Conservation (phyloP, 2,329 filamentous ascomycete genomes). For the Acarospora socialis region DNA sequence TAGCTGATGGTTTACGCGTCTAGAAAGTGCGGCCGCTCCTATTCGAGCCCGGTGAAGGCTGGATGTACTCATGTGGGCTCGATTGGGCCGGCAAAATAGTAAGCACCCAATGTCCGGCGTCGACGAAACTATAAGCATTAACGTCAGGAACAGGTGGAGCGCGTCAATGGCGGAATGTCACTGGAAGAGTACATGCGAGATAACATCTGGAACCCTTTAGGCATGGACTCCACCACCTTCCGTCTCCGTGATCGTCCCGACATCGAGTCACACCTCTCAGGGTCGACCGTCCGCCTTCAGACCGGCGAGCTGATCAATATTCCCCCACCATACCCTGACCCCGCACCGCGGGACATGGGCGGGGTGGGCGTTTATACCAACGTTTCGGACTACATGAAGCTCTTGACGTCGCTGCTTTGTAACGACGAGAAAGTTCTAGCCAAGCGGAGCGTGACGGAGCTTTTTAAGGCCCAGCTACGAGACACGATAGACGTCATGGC, state of each 20-base stretch:
- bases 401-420: conserved; percentile 20
- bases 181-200: conserved; percentile 6
- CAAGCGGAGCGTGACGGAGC: conserved; percentile 16
- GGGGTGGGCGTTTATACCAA: conserved; percentile 14
- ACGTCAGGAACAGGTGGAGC: too few relatives aligned
- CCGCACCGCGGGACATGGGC: conserved; percentile 13
- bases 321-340: too few relatives aligned
- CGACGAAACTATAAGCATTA: too few relatives aligned
- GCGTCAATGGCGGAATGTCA: conserved; percentile 8
- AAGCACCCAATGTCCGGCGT: too few relatives aligned
- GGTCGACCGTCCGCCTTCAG: neutral
- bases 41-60: conserved; percentile 6
- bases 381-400: conserved; percentile 16
- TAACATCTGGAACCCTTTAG: conserved; percentile 5
- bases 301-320: conserved; percentile 2
- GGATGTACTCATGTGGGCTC: conserved; percentile 4
- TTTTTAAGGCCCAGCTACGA: conserved; percentile 21
- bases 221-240: conserved; percentile 5
- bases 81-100: conserved; percentile 15
- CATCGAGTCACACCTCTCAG: conserved; percentile 2
- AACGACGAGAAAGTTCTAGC: conserved; percentile 18
- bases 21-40: too few relatives aligned
- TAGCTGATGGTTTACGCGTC: too few relatives aligned
- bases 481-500: conserved; percentile 1
- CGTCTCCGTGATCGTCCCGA: conserved; percentile 7